Evolutionary conservation across 371 early-diverging fungal genomes (phyloP), one percentile per base, ranked within the genome.

Genomic region (Mucor racemosus): DNA sequence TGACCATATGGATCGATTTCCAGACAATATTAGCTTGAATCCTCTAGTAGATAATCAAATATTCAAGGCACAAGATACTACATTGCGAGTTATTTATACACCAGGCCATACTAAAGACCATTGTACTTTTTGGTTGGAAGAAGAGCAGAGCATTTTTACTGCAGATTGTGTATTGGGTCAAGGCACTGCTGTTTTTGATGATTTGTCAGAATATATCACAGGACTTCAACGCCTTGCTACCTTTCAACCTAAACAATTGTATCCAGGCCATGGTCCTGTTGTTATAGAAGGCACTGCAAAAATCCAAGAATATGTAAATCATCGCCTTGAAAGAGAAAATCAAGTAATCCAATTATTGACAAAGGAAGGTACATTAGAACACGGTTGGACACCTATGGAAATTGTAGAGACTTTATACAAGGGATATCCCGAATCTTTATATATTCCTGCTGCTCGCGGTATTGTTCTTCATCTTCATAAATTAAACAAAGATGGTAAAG

Each of bases 101-200:
- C 95, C 95, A 0, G 97, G 97, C 0, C 97, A 97, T 68, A 87
- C 89, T 0, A 66, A 79, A 38, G 96, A 97, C 66, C 96, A 96
- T 69, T 83, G 91, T 56, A 77, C 87, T 5, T 88, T 95, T 66
- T 88, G 71, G 63, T 71, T 93, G 19, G 84, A 88, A 54, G 90
- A 94, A 72, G 94, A 94, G 59, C 63, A 86, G 19, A 84, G 84
- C 11, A 42, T 96, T 4, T 92, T 95, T 44, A 88, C 92, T 1
- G 95, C 94, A 0, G 97, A 97, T 71, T 88, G 88, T 66, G 85
- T 96, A 0, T 77, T 97, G 58, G 97, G 97, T 0, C 90, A 94
- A 53, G 94, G 95, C 0, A 88, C 92, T 0, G 84, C 94, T 6
- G 86, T 92, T 5, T 95, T 96, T 81, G 88, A 92, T 38, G 84